Percentiles rank a stretch among this genome's conserved stretches.
Conservation (phyloP, 2,329 filamentous ascomycete species). For the Colletotrichum sp. region DNA sequence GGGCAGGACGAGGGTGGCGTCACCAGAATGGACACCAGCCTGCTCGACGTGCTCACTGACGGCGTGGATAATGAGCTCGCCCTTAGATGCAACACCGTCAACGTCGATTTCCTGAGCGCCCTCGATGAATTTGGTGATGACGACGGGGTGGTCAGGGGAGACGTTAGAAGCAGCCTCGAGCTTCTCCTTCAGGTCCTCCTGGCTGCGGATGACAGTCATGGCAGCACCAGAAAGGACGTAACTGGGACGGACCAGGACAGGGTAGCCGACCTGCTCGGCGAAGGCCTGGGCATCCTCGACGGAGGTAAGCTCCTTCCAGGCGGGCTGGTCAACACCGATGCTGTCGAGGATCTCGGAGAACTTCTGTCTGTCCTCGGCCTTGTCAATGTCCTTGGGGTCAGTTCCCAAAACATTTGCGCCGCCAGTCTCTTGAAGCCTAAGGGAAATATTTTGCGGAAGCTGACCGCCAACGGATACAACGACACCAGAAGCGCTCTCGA, state of each 20-base stretch:
- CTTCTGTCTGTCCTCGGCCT: constrained; percentile 96
- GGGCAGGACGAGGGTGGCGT: constrained; percentile 92
- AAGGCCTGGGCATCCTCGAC: constrained; percentile 88
- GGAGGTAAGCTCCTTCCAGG: constrained; percentile 96
- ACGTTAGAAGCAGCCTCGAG: constrained; percentile 88
- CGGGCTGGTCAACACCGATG: constrained; percentile 95
- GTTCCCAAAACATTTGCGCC: constrained; percentile 92
- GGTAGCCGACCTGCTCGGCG: constrained; percentile 84
- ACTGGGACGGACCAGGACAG: constrained; percentile 90
- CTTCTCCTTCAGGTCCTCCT: constrained; percentile 92
- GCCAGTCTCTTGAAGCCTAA: constrained; percentile 82
- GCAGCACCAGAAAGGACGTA: constrained; percentile 98
- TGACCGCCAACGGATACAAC: constrained; percentile 97
- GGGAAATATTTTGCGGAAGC: constrained; percentile 82
- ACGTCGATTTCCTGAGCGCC: constrained; percentile 96
- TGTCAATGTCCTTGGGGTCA: constrained; percentile 93
- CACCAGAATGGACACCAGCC: constrained; percentile 96
- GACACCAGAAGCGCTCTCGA: constrained; percentile 83
- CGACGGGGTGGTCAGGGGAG: constrained; percentile 95
- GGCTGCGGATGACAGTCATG: constrained; percentile 94
- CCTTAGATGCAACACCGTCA: constrained; percentile 86
- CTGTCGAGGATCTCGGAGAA: constrained; percentile 97
- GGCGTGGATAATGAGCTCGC: constrained; percentile 88
- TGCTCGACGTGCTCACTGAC: constrained; percentile 96
- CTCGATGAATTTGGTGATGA: constrained; percentile 98